These are phyloP conservation scores for Rhizopogon vinicolor DNA, from an alignment of 768 basidiomycete genomes.

Conservation along the genomic window DNA sequence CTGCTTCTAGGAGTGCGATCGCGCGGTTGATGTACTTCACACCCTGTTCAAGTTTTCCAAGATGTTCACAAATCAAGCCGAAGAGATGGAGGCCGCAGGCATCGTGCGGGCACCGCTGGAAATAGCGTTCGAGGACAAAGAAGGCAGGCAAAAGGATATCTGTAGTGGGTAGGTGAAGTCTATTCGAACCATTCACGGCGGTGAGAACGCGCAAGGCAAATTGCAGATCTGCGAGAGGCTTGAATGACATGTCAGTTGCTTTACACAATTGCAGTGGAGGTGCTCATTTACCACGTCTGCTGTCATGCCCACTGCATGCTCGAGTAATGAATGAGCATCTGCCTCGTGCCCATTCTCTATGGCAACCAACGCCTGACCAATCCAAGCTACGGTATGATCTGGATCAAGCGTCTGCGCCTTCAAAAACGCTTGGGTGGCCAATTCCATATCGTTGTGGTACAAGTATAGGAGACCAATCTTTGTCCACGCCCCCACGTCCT, in stretches of 20 bases:
- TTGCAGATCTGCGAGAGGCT: conserved; percentile 83
- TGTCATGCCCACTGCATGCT: conserved; percentile 64
- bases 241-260: conserved; percentile 9
- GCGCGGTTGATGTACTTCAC: conserved; percentile 52
- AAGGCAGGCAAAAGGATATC: conserved; percentile 70
- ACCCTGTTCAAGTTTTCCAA: conserved; percentile 67
- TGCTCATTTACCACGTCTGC: conserved; percentile 48
- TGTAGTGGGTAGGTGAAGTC: conserved; percentile 15
- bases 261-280: neutral
- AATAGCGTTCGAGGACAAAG: conserved; percentile 77
- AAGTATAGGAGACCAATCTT: conserved; percentile 87
- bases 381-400: conserved; percentile 84
- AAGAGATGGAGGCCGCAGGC: conserved; percentile 78
- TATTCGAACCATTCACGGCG: conserved; percentile 20
- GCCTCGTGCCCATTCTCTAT: conserved; percentile 48
- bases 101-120: conserved; percentile 61
- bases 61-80: conserved; percentile 78
- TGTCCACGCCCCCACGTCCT: conserved; percentile 80
- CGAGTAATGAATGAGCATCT: conserved; percentile 66
- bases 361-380: conserved; percentile 81
- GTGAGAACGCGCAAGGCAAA: conserved; percentile 61
- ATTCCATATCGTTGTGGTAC: conserved; percentile 67
- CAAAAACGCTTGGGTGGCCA: conserved; percentile 83
- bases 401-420: conserved; percentile 91
- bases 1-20: conserved; percentile 72